These are phyloP conservation scores for Plasmodium gaboni DNA, from an alignment of 169 alveolate genomes.

Conservation along the genomic window DNA sequence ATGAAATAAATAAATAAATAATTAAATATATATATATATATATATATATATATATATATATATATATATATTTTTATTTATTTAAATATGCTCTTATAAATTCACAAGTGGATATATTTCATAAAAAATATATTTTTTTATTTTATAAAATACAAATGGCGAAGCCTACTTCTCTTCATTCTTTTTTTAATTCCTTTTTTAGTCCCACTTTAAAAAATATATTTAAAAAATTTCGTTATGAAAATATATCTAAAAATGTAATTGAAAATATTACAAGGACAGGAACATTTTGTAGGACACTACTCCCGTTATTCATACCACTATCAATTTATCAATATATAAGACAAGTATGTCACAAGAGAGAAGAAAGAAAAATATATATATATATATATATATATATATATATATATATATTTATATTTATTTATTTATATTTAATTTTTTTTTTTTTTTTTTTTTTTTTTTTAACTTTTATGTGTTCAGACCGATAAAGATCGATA, in stretches of 20 bases:
- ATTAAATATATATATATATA: no score
- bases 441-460: neutral
- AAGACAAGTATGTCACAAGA: slow-evolving; percentile 80
- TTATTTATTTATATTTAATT: neutral
- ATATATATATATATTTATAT: neutral
- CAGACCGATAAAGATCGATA: slow-evolving; percentile 83
- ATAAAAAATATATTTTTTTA: neutral
- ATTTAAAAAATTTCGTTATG: slow-evolving; percentile 35
- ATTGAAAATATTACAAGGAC: slow-evolving; percentile 77
- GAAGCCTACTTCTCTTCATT: slow-evolving; percentile 2
- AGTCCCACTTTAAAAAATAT: neutral
- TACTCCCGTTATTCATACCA: slow-evolving; percentile 86
- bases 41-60: no score
- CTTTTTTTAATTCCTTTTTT: neutral
- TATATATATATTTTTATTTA: no score
- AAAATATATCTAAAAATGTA: slow-evolving; percentile 51
- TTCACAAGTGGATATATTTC: no score
- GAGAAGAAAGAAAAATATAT: neutral
- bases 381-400: slow-evolving; percentile 2
- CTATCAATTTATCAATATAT: slow-evolving; percentile 87
- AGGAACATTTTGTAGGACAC: slow-evolving; percentile 81
- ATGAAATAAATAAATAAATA: no score
- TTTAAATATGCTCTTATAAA: no score
- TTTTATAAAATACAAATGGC: neutral
- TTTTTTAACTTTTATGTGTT: neutral